Conservation (phyloP, 148 eudicot species). For the Silene conica region DNA sequence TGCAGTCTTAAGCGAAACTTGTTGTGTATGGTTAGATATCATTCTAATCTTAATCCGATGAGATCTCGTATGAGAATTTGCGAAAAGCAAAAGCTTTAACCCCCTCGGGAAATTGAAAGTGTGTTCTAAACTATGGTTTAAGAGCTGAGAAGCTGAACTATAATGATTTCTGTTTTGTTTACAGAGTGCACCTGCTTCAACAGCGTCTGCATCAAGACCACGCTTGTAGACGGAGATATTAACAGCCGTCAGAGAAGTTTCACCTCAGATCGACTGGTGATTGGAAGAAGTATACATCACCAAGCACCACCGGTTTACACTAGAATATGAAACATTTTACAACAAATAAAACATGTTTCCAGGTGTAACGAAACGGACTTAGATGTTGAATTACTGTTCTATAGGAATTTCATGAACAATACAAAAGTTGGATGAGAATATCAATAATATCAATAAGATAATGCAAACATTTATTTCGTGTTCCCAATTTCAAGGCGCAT, state of each 20-base stretch:
- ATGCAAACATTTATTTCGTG: neutral
- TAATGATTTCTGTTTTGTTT: slow-evolving; percentile 3
- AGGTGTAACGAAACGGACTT: neutral
- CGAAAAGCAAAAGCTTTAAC: no score
- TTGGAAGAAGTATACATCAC: neutral
- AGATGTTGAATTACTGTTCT: neutral
- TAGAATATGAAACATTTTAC: neutral
- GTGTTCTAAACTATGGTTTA: neutral
- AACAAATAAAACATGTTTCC: slow-evolving; percentile 5
- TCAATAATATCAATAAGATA: neutral
- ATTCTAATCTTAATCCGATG: no score
- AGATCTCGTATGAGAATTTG: no score
- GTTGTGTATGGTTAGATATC: no score
- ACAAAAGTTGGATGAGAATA: neutral
- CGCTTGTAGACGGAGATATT: slow-evolving; percentile 44
- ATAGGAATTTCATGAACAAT: neutral
- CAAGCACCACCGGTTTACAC: neutral
- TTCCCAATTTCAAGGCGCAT: neutral
- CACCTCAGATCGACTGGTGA: neutral
- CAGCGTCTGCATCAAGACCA: slow-evolving; percentile 51
- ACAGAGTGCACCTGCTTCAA: slow-evolving; percentile 69
- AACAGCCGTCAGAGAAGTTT: neutral
- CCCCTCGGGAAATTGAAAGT: neutral
- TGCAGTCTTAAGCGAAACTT: no score
- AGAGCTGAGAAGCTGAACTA: neutral